Evolutionary conservation across 768 basidiomycete species (phyloP).

Genomic region (Tylopilus balloui): DNA sequence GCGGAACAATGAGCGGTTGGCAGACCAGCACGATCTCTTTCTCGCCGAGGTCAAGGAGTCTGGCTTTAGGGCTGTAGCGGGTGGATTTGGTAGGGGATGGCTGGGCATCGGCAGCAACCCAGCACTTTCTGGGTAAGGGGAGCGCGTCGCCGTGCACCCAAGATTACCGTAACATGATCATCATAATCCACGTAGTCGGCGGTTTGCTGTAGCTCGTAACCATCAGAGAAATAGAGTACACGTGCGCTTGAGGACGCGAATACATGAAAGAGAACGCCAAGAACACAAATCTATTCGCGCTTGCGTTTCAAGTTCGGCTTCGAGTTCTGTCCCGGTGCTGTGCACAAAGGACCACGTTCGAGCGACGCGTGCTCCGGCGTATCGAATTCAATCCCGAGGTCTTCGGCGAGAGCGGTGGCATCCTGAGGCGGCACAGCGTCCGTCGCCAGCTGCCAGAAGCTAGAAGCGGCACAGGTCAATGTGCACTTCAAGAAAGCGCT

Average conservation of each 20-base stretch:
- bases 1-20: constrained; percentile 77
- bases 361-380: constrained; percentile 63
- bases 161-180: background rate
- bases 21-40: constrained; percentile 79
- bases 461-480: constrained; percentile 28
- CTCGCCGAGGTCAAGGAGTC: constrained; percentile 65
- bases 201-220: background rate
- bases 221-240: background rate
- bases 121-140: background rate
- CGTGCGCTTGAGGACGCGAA: background rate
- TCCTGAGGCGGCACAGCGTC: constrained; percentile 68
- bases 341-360: constrained; percentile 61
- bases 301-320: constrained; percentile 49
- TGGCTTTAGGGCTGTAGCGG: constrained; percentile 68
- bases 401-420: constrained; percentile 60
- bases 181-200: background rate
- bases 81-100: constrained; percentile 65
- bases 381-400: constrained; percentile 78
- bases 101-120: constrained; percentile 27
- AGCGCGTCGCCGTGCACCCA: background rate
- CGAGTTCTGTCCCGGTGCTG: constrained; percentile 22
- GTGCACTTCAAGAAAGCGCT: background rate
- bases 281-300: constrained; percentile 28
- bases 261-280: background rate
- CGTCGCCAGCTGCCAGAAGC: constrained; percentile 70